These are phyloP conservation scores for Trifolium dubium DNA, from an alignment of 306 rosid genomes.

Conservation along the genomic window DNA sequence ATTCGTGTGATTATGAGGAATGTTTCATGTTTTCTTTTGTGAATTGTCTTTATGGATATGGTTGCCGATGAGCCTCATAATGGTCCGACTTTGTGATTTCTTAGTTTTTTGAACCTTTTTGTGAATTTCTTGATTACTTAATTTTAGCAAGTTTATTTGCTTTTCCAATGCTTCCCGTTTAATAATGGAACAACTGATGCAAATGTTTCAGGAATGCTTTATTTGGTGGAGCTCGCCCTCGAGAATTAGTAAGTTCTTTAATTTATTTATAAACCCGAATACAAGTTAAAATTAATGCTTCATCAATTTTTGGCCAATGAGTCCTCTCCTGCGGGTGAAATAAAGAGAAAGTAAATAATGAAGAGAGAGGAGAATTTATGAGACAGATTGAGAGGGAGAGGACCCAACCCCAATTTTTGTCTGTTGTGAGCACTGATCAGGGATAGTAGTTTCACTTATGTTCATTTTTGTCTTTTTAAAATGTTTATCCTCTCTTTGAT, in stretches of 20 bases:
- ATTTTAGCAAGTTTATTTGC: conserved; percentile 17
- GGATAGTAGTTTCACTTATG: not conserved
- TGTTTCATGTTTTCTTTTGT: conserved; percentile 18
- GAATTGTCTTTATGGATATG: conserved; percentile 8
- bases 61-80: conserved; percentile 2
- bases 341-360: not conserved
- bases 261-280: conserved; percentile 22
- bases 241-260: conserved; percentile 75
- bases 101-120: conserved; percentile 19
- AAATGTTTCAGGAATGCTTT: conserved; percentile 73
- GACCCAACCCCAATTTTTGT: not conserved
- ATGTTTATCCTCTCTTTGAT: not conserved
- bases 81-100: conserved; percentile 22
- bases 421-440: not conserved
- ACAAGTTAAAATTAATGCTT: conserved; percentile 12
- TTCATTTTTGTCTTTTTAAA: not conserved
- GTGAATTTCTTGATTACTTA: not conserved
- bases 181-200: conserved; percentile 36
- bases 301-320: not conserved
- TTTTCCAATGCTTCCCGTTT: conserved; percentile 21
- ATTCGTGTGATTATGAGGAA: not conserved
- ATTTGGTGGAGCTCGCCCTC: conserved; percentile 99
- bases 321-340: not conserved
- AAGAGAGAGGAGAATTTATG: not conserved
- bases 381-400: not conserved